A percentile compares a stretch with the other conserved stretches of the same genome.
phyloP scores from a whole-genome alignment of 2,329 filamentous ascomycete species.

The Colletotrichum tabaci region DNA sequence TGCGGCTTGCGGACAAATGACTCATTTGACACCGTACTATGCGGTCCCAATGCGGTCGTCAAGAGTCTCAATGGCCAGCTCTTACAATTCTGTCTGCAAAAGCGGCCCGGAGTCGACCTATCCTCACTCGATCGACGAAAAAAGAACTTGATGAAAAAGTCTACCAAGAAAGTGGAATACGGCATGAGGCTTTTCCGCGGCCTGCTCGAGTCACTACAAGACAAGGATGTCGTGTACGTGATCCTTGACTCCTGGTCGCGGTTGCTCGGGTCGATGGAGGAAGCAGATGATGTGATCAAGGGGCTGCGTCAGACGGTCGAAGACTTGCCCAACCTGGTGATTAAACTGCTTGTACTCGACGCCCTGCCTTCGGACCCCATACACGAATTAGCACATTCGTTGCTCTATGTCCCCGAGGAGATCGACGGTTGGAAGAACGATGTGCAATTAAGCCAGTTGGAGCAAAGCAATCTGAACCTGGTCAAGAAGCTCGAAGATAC shows the following conservation, averaged over 20 bases:
- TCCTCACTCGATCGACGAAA: background rate
- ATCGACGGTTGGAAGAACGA: background rate
- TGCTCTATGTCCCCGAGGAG: background rate
- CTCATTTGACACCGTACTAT: background rate
- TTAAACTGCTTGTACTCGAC: background rate
- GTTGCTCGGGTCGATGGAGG: background rate
- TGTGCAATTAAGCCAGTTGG: background rate
- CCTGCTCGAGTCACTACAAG: background rate
- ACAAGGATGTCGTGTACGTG: background rate
- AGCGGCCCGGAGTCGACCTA: background rate
- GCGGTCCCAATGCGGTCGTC: background rate
- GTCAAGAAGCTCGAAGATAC: background rate
- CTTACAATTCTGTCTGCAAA: background rate
- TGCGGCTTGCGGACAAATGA: background rate
- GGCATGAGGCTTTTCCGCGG: background rate
- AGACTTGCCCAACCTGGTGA: background rate
- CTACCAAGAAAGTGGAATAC: background rate
- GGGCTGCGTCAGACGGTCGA: background rate
- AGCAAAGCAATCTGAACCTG: background rate
- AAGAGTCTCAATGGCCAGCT: background rate
- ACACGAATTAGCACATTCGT: background rate
- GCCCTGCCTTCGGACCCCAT: background rate
- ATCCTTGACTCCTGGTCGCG: background rate
- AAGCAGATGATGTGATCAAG: background rate
- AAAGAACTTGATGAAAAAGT: background rate